Evolutionary conservation across 495 filamentous ascomycete species (phyloP).

Genomic region (Entonaema liquescens): DNA sequence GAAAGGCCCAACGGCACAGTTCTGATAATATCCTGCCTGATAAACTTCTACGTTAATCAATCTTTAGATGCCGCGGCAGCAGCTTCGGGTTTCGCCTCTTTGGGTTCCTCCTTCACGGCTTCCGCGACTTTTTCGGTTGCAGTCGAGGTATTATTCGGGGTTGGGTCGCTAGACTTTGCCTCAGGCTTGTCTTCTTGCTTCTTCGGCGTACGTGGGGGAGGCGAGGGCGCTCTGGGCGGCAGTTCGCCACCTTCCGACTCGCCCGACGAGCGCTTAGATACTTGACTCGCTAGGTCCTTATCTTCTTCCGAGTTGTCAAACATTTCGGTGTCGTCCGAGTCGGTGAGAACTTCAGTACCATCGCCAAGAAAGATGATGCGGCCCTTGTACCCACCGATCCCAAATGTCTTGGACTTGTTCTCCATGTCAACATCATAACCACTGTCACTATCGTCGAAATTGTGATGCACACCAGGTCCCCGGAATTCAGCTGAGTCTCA

Average conservation of each 20-base stretch:
- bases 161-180: constrained; percentile 26
- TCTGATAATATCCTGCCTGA: constrained; percentile 34
- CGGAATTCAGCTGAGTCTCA: constrained; percentile 86
- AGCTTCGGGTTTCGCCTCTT: constrained; percentile 34
- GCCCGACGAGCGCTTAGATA: constrained; percentile 51
- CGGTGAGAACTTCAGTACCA: constrained; percentile 87
- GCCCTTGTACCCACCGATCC: constrained; percentile 71
- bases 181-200: constrained; percentile 36
- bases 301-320: constrained; percentile 90
- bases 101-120: constrained; percentile 40
- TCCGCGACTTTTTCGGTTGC: constrained; percentile 25
- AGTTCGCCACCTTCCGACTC: constrained; percentile 29
- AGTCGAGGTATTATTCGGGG: constrained; percentile 10
- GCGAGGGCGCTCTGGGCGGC: constrained; percentile 45
- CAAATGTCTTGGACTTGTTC: constrained; percentile 56
- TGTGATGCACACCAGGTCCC: constrained; percentile 87
- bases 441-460: constrained; percentile 90
- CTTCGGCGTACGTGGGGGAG: constrained; percentile 43
- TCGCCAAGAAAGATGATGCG: constrained; percentile 94
- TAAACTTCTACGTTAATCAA: constrained; percentile 24
- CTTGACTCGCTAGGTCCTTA: constrained; percentile 71
- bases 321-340: constrained; percentile 88
- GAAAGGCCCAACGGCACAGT: constrained; percentile 17
- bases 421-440: constrained; percentile 88
- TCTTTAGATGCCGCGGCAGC: constrained; percentile 36